phyloP scores from a whole-genome alignment of 2,329 filamentous ascomycete genomes.

The Anisogramma anomala region DNA sequence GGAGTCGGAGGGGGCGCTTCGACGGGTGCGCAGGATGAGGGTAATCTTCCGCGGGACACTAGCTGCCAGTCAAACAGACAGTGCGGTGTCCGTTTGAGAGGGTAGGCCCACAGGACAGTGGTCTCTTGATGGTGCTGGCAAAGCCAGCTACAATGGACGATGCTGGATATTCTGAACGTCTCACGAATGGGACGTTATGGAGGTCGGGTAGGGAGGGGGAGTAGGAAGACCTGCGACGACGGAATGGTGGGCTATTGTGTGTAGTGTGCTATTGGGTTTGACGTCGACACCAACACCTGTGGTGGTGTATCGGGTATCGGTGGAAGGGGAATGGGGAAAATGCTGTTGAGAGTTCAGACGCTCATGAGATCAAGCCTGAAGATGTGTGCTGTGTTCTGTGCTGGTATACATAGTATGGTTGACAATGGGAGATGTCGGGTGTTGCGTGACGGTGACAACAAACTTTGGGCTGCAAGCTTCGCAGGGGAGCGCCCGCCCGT shows the following conservation, averaged over 20 bases:
- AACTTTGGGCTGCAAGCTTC: too few relatives aligned
- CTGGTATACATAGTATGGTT: too few relatives aligned
- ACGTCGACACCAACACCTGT: slow-evolving; percentile 70
- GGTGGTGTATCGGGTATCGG: slow-evolving; percentile 74
- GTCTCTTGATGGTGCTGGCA: slow-evolving; percentile 60
- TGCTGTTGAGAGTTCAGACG: not conserved
- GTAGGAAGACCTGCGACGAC: slow-evolving; percentile 68
- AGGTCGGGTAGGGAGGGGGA: slow-evolving; percentile 73
- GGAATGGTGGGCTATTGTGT: slow-evolving; percentile 73
- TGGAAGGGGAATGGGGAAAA: too few relatives aligned
- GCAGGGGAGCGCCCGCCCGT: too few relatives aligned
- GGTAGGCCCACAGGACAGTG: slow-evolving; percentile 84
- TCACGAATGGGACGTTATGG: slow-evolving; percentile 73
- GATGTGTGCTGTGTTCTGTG: not conserved
- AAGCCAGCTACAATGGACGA: slow-evolving; percentile 64
- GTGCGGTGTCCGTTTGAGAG: slow-evolving; percentile 88
- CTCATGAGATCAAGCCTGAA: not conserved
- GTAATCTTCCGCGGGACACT: slow-evolving; percentile 71
- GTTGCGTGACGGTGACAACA: too few relatives aligned
- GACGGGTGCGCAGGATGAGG: slow-evolving; percentile 15
- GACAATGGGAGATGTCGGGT: too few relatives aligned
- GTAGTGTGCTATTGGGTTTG: slow-evolving; percentile 37
- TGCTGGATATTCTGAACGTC: slow-evolving; percentile 41
- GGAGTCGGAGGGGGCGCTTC: not conserved
- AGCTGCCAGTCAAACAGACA: slow-evolving; percentile 93